Evolutionary conservation across 2,329 filamentous ascomycete species (phyloP).

Genomic region (Ramichloridium luteum): DNA sequence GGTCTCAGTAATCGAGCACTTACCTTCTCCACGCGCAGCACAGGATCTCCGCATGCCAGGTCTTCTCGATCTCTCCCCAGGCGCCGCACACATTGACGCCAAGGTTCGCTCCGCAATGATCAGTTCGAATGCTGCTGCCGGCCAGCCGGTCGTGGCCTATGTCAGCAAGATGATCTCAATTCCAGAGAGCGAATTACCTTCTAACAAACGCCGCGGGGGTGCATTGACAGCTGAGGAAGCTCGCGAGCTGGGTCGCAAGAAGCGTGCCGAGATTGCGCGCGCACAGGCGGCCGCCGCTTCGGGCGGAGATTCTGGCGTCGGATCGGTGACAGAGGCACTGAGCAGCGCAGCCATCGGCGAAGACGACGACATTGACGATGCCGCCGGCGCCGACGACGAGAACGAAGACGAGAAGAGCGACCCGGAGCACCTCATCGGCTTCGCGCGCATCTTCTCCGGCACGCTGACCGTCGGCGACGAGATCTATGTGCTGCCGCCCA

Average conservation of each 20-base stretch:
- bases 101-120: conserved; percentile 69
- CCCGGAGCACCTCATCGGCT: conserved; percentile 82
- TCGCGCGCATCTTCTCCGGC: conserved; percentile 86
- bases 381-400: conserved; percentile 34
- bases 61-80: conserved; percentile 69
- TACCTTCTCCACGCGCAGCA: conserved; percentile 71
- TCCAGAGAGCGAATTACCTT: conserved; percentile 78
- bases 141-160: conserved; percentile 78
- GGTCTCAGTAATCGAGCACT: conserved; percentile 84
- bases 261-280: conserved; percentile 75
- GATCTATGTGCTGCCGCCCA: conserved; percentile 82
- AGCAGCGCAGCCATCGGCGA: conserved; percentile 49
- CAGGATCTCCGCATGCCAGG: conserved; percentile 70
- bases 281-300: conserved; percentile 57
- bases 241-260: conserved; percentile 71
- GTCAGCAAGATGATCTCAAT: conserved; percentile 98
- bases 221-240: conserved; percentile 80
- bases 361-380: conserved; percentile 31
- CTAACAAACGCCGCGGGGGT: conserved; percentile 65
- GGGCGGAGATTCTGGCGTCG: conserved; percentile 36
- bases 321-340: conserved; percentile 49
- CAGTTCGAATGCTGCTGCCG: conserved; percentile 56
- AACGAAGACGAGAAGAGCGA: conserved; percentile 47
- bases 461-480: conserved; percentile 79
- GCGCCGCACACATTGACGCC: conserved; percentile 55